Evolutionary conservation across 495 filamentous ascomycete species (phyloP), one percentile per base, ranked within the genome.

Genomic region (Zalerion maritima): DNA sequence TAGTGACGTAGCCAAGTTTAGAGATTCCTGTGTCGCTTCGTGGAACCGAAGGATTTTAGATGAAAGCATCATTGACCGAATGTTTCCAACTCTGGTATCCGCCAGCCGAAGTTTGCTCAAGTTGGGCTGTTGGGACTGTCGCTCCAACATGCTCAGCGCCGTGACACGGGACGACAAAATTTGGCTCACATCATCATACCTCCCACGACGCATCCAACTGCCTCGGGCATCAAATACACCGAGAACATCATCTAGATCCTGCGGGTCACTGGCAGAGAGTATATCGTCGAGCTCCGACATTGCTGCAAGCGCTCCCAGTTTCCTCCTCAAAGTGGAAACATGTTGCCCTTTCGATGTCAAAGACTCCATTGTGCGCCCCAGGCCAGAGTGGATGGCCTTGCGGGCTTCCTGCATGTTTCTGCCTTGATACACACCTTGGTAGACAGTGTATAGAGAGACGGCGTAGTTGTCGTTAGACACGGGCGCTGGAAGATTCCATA

Each of bases 401-500:
- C 54, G 43, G 15, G 75, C 64, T 4, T 64, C 51, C 5, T 49
- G 9, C 10, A 68, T 39, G 20, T 78, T 70, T 2, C 58, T 45
- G 3, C 73, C 71, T 26, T 72, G 80, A 37, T 84, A 75, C 35
- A 94, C 58, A 16, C 67, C 68, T 43, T 93, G 83, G 27, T 92
- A 82, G 3, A 73, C 70, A 37, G 71, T 75, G 47, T 86, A 96
- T 2, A 85, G 53, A 9, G 74, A 75, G 6, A 74, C 71, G 3
- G 76, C 61, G 34, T 74, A 67, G 20, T 69, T 76, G 14, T 57
- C 52, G 23, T 63, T 66, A 13, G 65, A 54, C 4, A 62, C 54
- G 6, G 83, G 80, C 5, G 76, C 75, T 29, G 78, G 77, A 30
- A 96, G 60, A 52, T 94, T 86, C 89, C 89, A 97, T 43, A 89